Evolutionary conservation across 1,139 yeast species (phyloP).

Genomic region (Arxiozyma slooffiae): DNA sequence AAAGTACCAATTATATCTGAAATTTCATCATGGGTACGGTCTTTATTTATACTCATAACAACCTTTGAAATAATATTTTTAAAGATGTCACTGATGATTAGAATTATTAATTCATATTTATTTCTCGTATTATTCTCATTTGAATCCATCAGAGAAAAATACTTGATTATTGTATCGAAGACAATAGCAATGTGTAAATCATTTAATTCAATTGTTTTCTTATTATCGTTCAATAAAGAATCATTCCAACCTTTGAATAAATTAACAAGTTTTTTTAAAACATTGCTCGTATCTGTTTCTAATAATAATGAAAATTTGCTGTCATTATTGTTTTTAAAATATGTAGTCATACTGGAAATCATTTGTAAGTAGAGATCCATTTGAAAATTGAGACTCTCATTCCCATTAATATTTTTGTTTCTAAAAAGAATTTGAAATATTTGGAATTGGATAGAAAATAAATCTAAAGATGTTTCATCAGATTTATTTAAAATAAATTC

Average conservation of each 20-base stretch:
- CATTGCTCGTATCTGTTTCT: neutral
- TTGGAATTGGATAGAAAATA: neutral
- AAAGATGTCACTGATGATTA: neutral
- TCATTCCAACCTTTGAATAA: neutral
- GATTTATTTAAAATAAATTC: neutral
- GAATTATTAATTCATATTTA: too few species aligned
- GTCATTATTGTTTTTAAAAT: too few species aligned
- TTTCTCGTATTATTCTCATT: too few species aligned
- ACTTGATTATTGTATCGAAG: neutral
- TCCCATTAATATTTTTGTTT: neutral
- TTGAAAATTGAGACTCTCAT: neutral
- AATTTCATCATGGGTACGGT: neutral
- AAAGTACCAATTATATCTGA: neutral
- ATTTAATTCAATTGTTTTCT: too few species aligned
- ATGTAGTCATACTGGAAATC: neutral
- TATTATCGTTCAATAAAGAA: neutral
- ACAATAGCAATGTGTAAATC: neutral
- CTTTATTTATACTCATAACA: too few species aligned
- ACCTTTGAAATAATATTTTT: neutral
- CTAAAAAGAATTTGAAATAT: neutral
- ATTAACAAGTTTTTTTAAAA: neutral
- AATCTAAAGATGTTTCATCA: neutral
- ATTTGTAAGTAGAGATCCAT: neutral
- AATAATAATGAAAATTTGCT: too few species aligned
- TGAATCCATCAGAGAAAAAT: neutral